phyloP scores from a whole-genome alignment of 2,329 filamentous ascomycete species.

The Monilinia vaccinii-corymbosi region DNA sequence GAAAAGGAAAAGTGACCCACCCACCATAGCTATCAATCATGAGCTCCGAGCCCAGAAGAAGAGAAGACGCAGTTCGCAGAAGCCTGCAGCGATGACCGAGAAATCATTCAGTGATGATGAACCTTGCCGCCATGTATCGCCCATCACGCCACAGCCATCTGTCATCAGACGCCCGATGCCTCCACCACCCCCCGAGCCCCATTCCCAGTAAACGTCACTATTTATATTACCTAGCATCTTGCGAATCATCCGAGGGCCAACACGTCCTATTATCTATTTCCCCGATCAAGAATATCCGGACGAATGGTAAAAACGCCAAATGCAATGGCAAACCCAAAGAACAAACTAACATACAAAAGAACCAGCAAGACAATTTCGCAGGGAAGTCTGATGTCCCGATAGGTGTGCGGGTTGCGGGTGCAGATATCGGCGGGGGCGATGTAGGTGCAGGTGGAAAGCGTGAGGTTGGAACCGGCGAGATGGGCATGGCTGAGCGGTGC shows the following conservation, averaged over 20 bases:
- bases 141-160: neutral
- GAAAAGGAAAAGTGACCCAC: rapidly evolving
- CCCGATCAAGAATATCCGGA: neutral
- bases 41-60: neutral
- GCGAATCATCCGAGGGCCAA: neutral
- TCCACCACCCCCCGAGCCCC: too few species aligned
- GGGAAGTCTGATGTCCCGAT: neutral
- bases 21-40: rapidly evolving
- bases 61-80: neutral
- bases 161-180: too few species aligned
- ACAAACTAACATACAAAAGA: neutral
- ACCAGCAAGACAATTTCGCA: neutral
- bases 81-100: too few species aligned
- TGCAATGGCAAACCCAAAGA: neutral
- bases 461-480: neutral
- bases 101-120: too few species aligned
- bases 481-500: neutral
- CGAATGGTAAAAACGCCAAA: neutral
- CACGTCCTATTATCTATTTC: neutral
- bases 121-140: neutral
- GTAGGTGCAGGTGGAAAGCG: neutral
- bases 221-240: neutral
- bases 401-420: neutral
- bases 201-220: too few species aligned
- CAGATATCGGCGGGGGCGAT: neutral